These are phyloP conservation scores for Fusarium sp. DNA, from an alignment of 2,329 filamentous ascomycete genomes.

Conservation along the genomic window DNA sequence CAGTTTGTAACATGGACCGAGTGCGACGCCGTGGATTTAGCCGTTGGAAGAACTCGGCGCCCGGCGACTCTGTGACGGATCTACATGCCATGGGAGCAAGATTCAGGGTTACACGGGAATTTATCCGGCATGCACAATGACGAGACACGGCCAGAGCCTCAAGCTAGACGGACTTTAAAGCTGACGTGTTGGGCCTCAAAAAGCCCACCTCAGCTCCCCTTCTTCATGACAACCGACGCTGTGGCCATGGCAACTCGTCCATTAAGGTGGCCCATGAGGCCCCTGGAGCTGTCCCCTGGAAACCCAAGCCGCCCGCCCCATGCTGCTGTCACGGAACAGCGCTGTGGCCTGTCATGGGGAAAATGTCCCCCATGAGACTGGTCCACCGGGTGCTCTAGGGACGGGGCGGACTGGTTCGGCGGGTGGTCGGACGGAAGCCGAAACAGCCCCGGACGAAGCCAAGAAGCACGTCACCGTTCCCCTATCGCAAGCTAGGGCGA, in stretches of 20 bases:
- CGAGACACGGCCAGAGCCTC: slow-evolving; percentile 15
- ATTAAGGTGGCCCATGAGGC: background rate
- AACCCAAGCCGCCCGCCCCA: background rate
- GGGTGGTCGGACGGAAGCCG: slow-evolving; percentile 47
- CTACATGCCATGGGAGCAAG: background rate
- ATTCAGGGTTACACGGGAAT: background rate
- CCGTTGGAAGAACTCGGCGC: slow-evolving; percentile 1
- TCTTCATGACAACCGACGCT: slow-evolving; percentile 11
- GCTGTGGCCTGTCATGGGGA: background rate
- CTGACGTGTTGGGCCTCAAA: slow-evolving; percentile 32
- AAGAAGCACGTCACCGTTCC: slow-evolving; percentile 47
- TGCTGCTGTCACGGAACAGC: background rate
- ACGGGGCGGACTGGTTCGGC: slow-evolving; percentile 37
- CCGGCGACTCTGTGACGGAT: background rate
- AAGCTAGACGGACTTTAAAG: background rate
- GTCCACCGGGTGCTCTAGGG: slow-evolving; percentile 31
- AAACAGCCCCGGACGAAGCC: slow-evolving; percentile 30
- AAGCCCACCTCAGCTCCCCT: slow-evolving; percentile 1
- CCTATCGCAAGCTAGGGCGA: slow-evolving; percentile 29
- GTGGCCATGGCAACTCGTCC: slow-evolving; percentile 9
- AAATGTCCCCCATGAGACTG: slow-evolving; percentile 23
- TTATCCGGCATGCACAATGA: slow-evolving; percentile 24
- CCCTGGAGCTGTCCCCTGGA: slow-evolving; percentile 6
- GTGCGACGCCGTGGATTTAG: slow-evolving; percentile 13
- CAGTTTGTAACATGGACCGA: slow-evolving; percentile 13